These are phyloP conservation scores for Penicillium simplicissimum DNA, from an alignment of 495 filamentous ascomycete genomes.

Conservation along the genomic window DNA sequence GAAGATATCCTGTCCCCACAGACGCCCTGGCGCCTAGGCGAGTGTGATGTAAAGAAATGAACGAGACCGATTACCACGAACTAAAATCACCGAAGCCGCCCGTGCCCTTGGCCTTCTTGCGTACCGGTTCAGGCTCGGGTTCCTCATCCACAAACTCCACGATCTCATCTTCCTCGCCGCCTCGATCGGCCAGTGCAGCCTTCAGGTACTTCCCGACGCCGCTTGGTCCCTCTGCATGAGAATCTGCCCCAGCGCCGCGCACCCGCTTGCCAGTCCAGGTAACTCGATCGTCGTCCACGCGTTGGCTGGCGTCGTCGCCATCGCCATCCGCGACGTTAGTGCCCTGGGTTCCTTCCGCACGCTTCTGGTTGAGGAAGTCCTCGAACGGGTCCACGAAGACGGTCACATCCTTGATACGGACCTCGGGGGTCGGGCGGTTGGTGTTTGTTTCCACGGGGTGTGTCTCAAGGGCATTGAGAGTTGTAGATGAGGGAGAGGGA, in stretches of 20 bases:
- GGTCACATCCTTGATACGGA: slow-evolving; percentile 77
- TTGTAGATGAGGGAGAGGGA: slow-evolving; percentile 55
- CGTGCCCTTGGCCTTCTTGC: slow-evolving; percentile 73
- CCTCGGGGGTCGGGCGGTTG: slow-evolving; percentile 70
- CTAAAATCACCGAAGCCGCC: slow-evolving; percentile 92
- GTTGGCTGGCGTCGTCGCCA: slow-evolving; percentile 47
- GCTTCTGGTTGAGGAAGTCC: slow-evolving; percentile 67
- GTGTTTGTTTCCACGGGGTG: slow-evolving; percentile 65
- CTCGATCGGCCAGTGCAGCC: slow-evolving; percentile 47
- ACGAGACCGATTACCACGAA: slow-evolving; percentile 32
- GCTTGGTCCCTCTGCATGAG: slow-evolving; percentile 41
- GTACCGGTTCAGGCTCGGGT: slow-evolving; percentile 63
- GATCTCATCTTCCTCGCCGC: slow-evolving; percentile 55
- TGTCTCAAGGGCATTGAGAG: slow-evolving; percentile 71
- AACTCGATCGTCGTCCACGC: slow-evolving; percentile 81
- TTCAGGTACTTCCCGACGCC: slow-evolving; percentile 82
- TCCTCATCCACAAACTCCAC: slow-evolving; percentile 59
- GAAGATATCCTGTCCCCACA: background rate
- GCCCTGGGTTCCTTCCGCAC: slow-evolving; percentile 50
- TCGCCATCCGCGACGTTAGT: slow-evolving; percentile 35
- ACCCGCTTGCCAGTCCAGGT: slow-evolving; percentile 93
- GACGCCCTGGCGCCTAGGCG: background rate
- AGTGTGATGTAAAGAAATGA: slow-evolving; percentile 1
- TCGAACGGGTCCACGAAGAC: slow-evolving; percentile 96
- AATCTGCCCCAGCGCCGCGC: slow-evolving; percentile 54